A percentile compares a stretch with the other conserved stretches of the same genome.
These are phyloP conservation scores for Linnemannia schmuckeri DNA, from an alignment of 192 early-diverging fungal genomes.

Conservation along the genomic window DNA sequence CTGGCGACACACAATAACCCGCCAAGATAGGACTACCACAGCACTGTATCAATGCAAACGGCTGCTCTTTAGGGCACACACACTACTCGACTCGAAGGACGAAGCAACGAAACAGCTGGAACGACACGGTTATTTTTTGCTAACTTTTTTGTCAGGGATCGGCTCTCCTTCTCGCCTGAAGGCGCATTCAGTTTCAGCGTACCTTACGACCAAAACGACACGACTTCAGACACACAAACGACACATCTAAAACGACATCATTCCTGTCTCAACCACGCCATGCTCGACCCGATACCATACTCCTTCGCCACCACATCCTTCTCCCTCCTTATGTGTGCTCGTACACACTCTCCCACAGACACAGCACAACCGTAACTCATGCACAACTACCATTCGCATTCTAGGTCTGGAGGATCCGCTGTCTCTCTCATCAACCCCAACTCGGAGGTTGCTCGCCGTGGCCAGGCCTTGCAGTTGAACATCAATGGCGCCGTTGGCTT, in stretches of 20 bases:
- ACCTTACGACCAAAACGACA: neutral
- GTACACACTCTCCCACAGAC: no score
- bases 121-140: neutral
- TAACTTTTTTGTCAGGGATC: neutral
- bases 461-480: conserved; percentile 97
- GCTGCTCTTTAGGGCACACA: neutral
- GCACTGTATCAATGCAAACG: neutral
- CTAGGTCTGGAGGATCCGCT: conserved; percentile 74
- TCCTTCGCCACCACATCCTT: neutral
- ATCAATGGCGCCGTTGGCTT: conserved; percentile 96
- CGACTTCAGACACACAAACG: neutral
- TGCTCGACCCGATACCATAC: neutral
- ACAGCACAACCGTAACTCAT: neutral
- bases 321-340: neutral
- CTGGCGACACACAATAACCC: neutral
- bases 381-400: conserved; percentile 1
- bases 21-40: neutral
- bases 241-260: neutral
- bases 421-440: conserved; percentile 97
- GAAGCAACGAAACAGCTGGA: neutral
- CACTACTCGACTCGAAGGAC: neutral
- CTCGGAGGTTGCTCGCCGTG: conserved; percentile 97
- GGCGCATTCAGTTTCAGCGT: neutral
- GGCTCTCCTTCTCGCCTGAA: neutral
- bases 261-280: neutral